A percentile compares a stretch with the other conserved stretches of the same genome.
Evolutionary conservation across 257 asterid genomes (phyloP).

Genomic region (Salvia miltiorrhiza): DNA sequence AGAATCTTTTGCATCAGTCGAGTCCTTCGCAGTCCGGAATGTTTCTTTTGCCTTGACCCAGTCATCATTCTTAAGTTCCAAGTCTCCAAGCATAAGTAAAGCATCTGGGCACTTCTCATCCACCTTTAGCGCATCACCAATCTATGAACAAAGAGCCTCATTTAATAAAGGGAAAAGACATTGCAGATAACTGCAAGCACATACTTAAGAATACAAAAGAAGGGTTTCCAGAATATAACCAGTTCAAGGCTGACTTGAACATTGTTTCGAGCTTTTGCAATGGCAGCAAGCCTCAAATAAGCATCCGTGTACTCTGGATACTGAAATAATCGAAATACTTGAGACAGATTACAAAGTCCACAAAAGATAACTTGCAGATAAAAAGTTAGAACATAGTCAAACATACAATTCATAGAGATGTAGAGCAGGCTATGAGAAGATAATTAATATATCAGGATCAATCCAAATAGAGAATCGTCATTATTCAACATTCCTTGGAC

Average conservation of each 20-base stretch:
- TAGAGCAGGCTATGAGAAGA: too few species aligned
- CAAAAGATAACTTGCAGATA: neutral
- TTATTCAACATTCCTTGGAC: constrained; percentile 2
- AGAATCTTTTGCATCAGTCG: constrained; percentile 72
- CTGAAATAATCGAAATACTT: constrained; percentile 40
- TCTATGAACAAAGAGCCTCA: constrained; percentile 43
- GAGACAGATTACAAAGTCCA: constrained; percentile 12
- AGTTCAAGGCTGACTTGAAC: constrained; percentile 80
- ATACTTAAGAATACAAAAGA: constrained; percentile 14
- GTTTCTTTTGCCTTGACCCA: constrained; percentile 99
- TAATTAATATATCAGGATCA: too few species aligned
- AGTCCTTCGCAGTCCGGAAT: constrained; percentile 79
- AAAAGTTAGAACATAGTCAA: neutral
- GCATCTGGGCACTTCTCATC: constrained; percentile 92
- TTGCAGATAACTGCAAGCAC: neutral
- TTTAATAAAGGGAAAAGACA: neutral
- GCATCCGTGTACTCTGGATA: constrained; percentile 86
- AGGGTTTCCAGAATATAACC: constrained; percentile 44
- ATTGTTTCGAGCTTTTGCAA: constrained; percentile 81
- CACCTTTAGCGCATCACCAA: constrained; percentile 80
- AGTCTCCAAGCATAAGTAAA: constrained; percentile 91
- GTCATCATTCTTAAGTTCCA: constrained; percentile 98
- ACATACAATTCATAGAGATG: too few species aligned
- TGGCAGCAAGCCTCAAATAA: constrained; percentile 92
- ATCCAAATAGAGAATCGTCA: neutral